phyloP scores from a whole-genome alignment of 495 filamentous ascomycete species.

The Pyrenula massariospora region DNA sequence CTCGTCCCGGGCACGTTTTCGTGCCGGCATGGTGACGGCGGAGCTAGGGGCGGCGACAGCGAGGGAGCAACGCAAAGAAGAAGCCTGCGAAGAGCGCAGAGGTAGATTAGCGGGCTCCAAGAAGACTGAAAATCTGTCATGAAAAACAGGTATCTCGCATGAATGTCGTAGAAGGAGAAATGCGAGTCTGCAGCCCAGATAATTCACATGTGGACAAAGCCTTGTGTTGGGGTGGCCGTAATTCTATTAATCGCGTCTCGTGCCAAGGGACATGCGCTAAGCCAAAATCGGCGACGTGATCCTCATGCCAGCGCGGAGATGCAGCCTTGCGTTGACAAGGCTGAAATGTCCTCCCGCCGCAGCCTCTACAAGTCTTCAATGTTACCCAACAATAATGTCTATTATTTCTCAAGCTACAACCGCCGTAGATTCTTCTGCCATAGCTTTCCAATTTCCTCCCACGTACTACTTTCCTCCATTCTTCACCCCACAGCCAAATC shows the following conservation, averaged over 20 bases:
- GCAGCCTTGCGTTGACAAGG: neutral
- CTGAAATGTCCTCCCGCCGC: neutral
- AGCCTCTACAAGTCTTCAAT: neutral
- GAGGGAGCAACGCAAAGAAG: neutral
- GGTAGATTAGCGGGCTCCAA: too few relatives aligned
- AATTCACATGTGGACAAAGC: neutral
- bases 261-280: neutral
- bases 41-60: neutral
- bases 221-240: neutral
- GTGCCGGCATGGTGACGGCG: conserved; percentile 34
- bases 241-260: neutral
- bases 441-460: conserved; percentile 25
- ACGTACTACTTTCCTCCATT: conserved; percentile 43
- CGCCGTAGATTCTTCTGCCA: conserved; percentile 1
- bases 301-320: neutral
- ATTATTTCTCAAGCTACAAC: neutral
- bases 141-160: too few relatives aligned
- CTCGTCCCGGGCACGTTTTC: conserved; percentile 67
- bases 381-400: neutral
- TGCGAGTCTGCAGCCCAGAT: too few relatives aligned
- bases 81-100: too few relatives aligned
- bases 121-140: too few relatives aligned
- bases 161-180: too few relatives aligned
- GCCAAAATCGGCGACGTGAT: neutral
- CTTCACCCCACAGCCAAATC: conserved; percentile 64